Percentiles rank a stretch among this genome's conserved stretches.
These are phyloP conservation scores for Pseudogymnoascus verrucosus DNA, from an alignment of 2,329 filamentous ascomycete genomes.

Conservation along the genomic window DNA sequence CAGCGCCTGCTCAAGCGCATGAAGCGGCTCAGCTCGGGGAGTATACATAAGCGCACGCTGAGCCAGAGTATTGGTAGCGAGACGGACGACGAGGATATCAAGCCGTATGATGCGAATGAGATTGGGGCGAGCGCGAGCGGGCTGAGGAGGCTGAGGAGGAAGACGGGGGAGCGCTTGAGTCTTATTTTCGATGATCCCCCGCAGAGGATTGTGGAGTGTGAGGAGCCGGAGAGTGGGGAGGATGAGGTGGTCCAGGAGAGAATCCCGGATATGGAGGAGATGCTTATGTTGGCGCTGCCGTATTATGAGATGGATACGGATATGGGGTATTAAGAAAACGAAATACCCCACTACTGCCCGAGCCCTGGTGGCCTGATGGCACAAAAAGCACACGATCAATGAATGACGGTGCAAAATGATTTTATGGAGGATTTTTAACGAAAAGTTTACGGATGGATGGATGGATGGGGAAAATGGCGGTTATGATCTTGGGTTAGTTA, in stretches of 20 bases:
- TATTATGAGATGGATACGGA: background rate
- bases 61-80: constrained; percentile 28
- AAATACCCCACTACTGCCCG: background rate
- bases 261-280: constrained; percentile 2
- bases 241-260: constrained; percentile 13
- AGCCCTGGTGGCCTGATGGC: background rate
- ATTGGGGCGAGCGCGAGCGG: constrained; percentile 20
- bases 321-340: background rate
- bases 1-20: constrained; percentile 21
- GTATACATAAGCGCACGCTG: constrained; percentile 26
- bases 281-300: constrained; percentile 1
- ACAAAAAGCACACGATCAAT: background rate
- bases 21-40: constrained; percentile 24
- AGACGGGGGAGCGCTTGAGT: constrained; percentile 24
- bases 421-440: background rate
- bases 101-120: constrained; percentile 24
- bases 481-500: background rate
- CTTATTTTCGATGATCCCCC: constrained; percentile 29
- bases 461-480: background rate
- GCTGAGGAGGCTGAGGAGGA: constrained; percentile 26
- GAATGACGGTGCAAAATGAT: background rate
- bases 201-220: constrained; percentile 26
- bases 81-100: constrained; percentile 28
- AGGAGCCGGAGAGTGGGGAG: constrained; percentile 27
- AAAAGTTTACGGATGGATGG: background rate